phyloP scores from a whole-genome alignment of 1,139 yeast species.

The Saccharomyces uvarum region DNA sequence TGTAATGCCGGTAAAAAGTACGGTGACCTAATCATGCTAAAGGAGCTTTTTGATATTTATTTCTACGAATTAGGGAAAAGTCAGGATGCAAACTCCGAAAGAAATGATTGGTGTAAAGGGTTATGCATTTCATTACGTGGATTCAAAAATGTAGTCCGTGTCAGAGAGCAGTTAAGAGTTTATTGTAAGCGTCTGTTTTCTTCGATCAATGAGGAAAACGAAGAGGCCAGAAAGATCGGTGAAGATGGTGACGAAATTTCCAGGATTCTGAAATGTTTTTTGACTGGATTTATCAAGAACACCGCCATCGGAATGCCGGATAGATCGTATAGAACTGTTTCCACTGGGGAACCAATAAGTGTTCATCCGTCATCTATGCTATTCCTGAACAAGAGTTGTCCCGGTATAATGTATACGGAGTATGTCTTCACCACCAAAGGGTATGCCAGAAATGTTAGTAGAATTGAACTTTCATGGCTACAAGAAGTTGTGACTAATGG shows the following conservation, averaged over 20 bases:
- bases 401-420: conserved; percentile 90
- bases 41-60: conserved; percentile 66
- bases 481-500: conserved; percentile 53
- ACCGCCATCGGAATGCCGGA: conserved; percentile 95
- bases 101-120: conserved; percentile 76
- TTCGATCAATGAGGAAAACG: conserved; percentile 22
- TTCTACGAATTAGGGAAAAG: conserved; percentile 38
- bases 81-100: conserved; percentile 36
- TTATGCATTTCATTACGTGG: conserved; percentile 71
- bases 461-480: conserved; percentile 80
- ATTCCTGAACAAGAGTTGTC: conserved; percentile 65
- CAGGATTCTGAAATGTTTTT: conserved; percentile 62
- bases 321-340: conserved; percentile 78
- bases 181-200: conserved; percentile 45
- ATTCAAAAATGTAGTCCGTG: conserved; percentile 66
- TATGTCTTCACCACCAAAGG: conserved; percentile 90
- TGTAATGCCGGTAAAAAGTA: conserved; percentile 62
- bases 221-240: conserved; percentile 12
- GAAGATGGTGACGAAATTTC: conserved; percentile 40
- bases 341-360: conserved; percentile 71
- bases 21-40: conserved; percentile 81
- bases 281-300: conserved; percentile 74
- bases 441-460: conserved; percentile 81
- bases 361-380: conserved; percentile 89
- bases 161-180: conserved; percentile 65